Evolutionary conservation across 2,329 filamentous ascomycete species (phyloP), one percentile per base, ranked within the genome.

Genomic region (Penicillium aurantiogriseum): DNA sequence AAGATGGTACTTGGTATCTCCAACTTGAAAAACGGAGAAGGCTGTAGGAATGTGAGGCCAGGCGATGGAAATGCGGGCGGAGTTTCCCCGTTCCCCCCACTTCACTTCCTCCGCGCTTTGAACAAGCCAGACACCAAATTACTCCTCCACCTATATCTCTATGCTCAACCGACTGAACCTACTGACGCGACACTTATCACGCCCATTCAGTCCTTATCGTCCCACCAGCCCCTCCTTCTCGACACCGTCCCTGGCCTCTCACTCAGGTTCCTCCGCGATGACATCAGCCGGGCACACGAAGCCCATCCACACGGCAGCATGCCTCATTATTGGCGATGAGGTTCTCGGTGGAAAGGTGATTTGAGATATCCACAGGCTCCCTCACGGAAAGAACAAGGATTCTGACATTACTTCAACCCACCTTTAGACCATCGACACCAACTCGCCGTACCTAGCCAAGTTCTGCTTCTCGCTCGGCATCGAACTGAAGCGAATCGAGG

Each of bases 271-370:
- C 29, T 57, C 64, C 58, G 70, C 68, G 54, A 79, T 79, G 76
- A 77, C 76, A 77, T 78, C 77, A 77, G 76, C 72, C 56, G 63
- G 64, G 31, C 66, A 65, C 62, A 69, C 68, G 50, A 80, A 87
- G 70, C 86, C 83, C 59, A 95, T 97, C 66, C 87, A 91, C 71
- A 97, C 92, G 46, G 94, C 93, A 11, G 93, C 89, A 56, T 96
- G 91, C 74, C 78, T 97, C 63, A 92, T 99, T 59, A 97, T 99
- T 68, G 93, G 93, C n/a, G 93, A 97, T 77, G 93, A 97, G 75
- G 92, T 97, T 5, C 81, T 97, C 4, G 92, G 92, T 23, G 93
- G 94, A 67, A 97, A 97, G 88, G 92, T 91, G 74, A 63, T 79
- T 69, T 7, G n/a, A 33, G 0, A 56, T 42, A 35, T 46, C 11